These are phyloP conservation scores for Pythium inflatum DNA, from an alignment of 352 stramenopile species.

Conservation along the genomic window DNA sequence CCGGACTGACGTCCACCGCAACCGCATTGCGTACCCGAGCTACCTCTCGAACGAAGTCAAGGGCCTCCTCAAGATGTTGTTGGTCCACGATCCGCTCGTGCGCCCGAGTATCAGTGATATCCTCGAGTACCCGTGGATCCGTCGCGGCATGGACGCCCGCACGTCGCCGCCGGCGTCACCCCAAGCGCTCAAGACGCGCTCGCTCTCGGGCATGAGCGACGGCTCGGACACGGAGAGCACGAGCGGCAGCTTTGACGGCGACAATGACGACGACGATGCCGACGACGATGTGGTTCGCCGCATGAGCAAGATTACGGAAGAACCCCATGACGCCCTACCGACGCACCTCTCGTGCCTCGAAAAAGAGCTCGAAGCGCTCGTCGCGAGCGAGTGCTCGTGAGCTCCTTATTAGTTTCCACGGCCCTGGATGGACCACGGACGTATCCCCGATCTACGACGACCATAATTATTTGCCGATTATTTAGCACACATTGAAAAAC, in stretches of 20 bases:
- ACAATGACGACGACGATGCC: background rate
- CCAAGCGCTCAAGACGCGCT: conserved; percentile 27
- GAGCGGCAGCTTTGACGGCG: conserved; percentile 54
- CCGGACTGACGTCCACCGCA: conserved; percentile 69
- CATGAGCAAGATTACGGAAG: conserved; percentile 27
- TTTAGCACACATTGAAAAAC: conserved; percentile 4
- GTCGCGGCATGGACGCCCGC: conserved; percentile 21
- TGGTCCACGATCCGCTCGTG: conserved; percentile 62
- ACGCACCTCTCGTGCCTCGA: conserved; percentile 57
- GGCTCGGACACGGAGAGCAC: conserved; percentile 60
- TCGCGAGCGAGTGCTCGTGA: conserved; percentile 8
- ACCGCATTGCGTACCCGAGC: conserved; percentile 65
- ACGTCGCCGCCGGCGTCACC: conserved; percentile 5
- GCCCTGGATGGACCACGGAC: background rate
- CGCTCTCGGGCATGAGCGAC: conserved; percentile 46
- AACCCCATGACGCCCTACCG: conserved; percentile 22
- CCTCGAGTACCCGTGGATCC: conserved; percentile 64
- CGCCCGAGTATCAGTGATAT: conserved; percentile 67
- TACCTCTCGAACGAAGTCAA: conserved; percentile 68
- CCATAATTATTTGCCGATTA: conserved; percentile 25
- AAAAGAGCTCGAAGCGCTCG: conserved; percentile 34
- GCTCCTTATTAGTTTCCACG: too few species aligned
- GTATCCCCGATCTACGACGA: background rate
- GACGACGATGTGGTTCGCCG: background rate
- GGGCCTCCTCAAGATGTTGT: conserved; percentile 66